Conservation (phyloP, 176 grass and related monocot genomes). For the Ananas comosus region DNA sequence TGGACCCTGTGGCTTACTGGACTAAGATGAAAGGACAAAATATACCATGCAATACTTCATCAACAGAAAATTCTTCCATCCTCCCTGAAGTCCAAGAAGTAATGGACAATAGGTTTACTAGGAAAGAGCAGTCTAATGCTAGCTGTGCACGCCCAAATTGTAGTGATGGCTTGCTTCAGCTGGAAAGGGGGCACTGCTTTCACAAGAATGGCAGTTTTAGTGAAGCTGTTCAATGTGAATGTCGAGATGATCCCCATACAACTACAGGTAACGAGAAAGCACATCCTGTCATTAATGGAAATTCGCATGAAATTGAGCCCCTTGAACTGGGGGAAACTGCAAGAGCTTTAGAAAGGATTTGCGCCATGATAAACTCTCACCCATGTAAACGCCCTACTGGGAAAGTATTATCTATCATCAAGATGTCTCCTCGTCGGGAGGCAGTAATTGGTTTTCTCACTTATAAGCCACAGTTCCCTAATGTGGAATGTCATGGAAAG, state of each 20-base stretch:
- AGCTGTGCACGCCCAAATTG: constrained; percentile 28
- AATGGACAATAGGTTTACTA: constrained; percentile 26
- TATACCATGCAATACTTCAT: constrained; percentile 29
- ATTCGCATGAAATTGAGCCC: constrained; percentile 6
- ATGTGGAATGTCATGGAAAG: constrained; percentile 36
- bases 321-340: constrained; percentile 34
- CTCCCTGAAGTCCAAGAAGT: constrained; percentile 34
- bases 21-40: constrained; percentile 67
- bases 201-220: constrained; percentile 64
- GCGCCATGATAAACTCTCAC: constrained; percentile 52
- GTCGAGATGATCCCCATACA: background rate
- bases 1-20: constrained; percentile 72
- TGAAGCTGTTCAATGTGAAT: constrained; percentile 44
- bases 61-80: constrained; percentile 25
- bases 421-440: constrained; percentile 55
- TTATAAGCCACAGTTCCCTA: constrained; percentile 34
- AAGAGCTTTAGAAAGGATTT: constrained; percentile 61
- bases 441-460: constrained; percentile 78
- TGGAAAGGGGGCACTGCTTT: constrained; percentile 31
- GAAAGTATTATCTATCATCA: constrained; percentile 66
- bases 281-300: constrained; percentile 30
- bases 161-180: constrained; percentile 25
- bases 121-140: constrained; percentile 32
- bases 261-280: constrained; percentile 28
- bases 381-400: constrained; percentile 74